phyloP scores from a whole-genome alignment of 1,139 yeast genomes.

The Sugiyamaella sp. region DNA sequence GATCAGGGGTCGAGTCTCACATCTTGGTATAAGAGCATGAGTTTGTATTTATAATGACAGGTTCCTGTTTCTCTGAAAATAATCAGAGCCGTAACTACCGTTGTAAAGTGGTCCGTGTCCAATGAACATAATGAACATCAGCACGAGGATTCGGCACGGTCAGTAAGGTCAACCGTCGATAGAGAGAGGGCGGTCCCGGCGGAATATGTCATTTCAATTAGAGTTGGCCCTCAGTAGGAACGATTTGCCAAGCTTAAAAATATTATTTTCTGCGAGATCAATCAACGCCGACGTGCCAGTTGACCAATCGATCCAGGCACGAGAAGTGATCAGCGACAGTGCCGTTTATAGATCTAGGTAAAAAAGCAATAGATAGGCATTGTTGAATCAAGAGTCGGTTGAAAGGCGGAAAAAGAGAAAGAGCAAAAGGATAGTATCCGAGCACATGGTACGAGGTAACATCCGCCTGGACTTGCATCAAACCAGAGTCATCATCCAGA shows the following conservation, averaged over 20 bases:
- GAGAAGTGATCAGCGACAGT: constrained; percentile 11
- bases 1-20: background rate
- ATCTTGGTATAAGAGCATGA: background rate
- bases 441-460: no score
- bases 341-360: constrained; percentile 4
- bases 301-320: constrained; percentile 1
- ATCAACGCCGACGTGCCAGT: background rate
- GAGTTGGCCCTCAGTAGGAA: background rate
- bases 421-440: no score
- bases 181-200: background rate
- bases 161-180: background rate
- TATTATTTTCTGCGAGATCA: background rate
- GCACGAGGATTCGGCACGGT: background rate
- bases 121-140: background rate
- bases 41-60: background rate
- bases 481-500: no score
- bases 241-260: background rate
- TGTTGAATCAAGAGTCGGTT: no score
- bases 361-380: background rate
- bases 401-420: no score
- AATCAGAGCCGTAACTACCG: background rate
- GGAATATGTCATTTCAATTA: background rate
- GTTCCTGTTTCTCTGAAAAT: background rate
- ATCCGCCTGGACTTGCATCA: no score
- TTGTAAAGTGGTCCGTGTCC: background rate